Base-by-base conservation (phyloP, 2,329 filamentous ascomycete species). In the Emmonsiellopsis sp. region DNA sequence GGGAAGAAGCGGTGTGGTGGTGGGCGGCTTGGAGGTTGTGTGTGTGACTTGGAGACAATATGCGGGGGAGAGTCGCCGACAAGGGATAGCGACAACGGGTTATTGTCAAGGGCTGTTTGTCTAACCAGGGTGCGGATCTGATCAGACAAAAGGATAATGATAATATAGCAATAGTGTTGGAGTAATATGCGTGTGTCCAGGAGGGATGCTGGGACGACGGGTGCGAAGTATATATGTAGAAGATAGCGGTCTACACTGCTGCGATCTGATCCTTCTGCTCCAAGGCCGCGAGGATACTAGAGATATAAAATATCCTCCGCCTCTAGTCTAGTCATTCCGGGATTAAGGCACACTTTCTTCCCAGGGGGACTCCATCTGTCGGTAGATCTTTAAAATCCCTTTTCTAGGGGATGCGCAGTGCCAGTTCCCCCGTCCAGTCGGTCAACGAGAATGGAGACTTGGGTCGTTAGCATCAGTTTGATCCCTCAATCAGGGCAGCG, bases 1-100 rank as follows among this genome's bases (percentile, higher is more conserved):
- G 44, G 44, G 44, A 44, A 51, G 47, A 52, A 50, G 53, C 51
- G 51, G 41, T 57, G 48, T 46, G 49, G 51, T 52, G 50, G 15
- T 49, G 45, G 43, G 54, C 54, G 52, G 26, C 20, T 50, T 50
- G 46, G 37, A 47, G 40, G 53, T 37, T 26, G 20, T 26, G 20
- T 26, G 20, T 26, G 20, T 26, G 20, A 26, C 20, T 26, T 26
- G 20, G 20, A 5, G 20, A 26, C 20, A 26, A 26, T 26, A 26
- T 26, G 20, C 20, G 20, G 20, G 20, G 20, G 20, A 26, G 20
- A 26, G 20, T 26, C 20, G 20, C 20, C 20, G 20, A 26, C 20
- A 26, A 26, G 20, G 20, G 20, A 26, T 26, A 26, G 20, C 20
- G 20, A 26, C 20, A 26, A 26, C 20, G 20, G 20, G 20, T 26